Evolutionary conservation across 257 asterid species (phyloP), one percentile per base, ranked within the genome.

Genomic region (Lithospermum erythrorhizon): DNA sequence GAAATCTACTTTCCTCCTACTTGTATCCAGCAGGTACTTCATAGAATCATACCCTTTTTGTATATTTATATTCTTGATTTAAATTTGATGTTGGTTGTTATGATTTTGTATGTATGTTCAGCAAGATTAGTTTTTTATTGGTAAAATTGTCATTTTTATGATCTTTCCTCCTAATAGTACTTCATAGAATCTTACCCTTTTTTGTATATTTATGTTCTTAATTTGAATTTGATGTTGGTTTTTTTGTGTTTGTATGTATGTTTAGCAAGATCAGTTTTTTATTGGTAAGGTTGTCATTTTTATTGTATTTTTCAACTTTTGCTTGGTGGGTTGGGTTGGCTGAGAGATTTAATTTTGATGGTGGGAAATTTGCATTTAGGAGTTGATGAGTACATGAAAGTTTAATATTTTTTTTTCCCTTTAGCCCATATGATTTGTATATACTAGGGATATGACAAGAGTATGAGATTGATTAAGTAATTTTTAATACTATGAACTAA

Each of bases 1-100:
- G 96, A 93, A 69, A 75, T 93, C 70, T 93, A 93, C 88, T 83
- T 89, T 70, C 99, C 97, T 62, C 97, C 95, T 17, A 78, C 91
- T 74, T 93, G 94, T 79, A 83, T 93, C 83, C 87, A 82, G 72
- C 97, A 90, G 96, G 97, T 90, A 65, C 69, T 23, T 8, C 9
- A 1, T 17, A 16, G 35, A 45, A 41, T 55, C 54, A 23, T 41
- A 45, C 32, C 0, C 32, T 48, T 53, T n/a, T 68, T 20, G 7
- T 52, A 22, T n/a, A 16, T 23, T 52, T 21, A 22, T 18, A 29
- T 7, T 63, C 27, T 53, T 6, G 25, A 16, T 8, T 62, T 61
- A 76, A 70, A 35, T 29, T 29, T 6, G 23, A 17, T 3, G 57
- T 21, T 53, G 23, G 9, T 53, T 53, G 17, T 21, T 3, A 17